Conservation (phyloP, 2,329 filamentous ascomycete species). For the Orbilia quercus region DNA sequence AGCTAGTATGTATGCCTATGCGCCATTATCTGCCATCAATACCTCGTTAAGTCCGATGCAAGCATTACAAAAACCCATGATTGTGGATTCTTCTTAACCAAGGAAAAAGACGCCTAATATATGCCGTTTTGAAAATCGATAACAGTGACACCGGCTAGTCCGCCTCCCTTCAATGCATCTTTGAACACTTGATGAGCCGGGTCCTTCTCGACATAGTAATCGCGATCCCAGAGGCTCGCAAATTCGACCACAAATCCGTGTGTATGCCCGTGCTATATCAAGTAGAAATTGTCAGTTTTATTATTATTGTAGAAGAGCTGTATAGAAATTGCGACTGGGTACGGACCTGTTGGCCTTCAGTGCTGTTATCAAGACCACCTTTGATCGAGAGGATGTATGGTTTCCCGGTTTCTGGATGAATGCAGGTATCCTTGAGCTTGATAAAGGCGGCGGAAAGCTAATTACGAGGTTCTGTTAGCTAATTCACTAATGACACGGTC, state of each 20-base stretch:
- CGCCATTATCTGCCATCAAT: too few species aligned
- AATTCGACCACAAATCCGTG: constrained; percentile 66
- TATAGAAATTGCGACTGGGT: neutral
- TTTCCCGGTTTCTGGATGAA: constrained; percentile 49
- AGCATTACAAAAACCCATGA: too few species aligned
- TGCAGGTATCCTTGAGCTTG: constrained; percentile 49
- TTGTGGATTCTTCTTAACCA: neutral
- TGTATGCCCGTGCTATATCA: constrained; percentile 63
- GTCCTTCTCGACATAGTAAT: constrained; percentile 65
- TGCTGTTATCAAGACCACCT: constrained; percentile 53
- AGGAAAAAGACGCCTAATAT: constrained; percentile 17
- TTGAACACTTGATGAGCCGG: constrained; percentile 64
- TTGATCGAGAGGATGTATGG: constrained; percentile 56
- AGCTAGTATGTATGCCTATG: too few species aligned
- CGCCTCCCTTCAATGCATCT: constrained; percentile 58
- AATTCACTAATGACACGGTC: neutral
- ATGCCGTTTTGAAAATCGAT: constrained; percentile 63
- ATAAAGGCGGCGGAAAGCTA: constrained; percentile 50
- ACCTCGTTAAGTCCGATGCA: too few species aligned
- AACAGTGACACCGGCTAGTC: constrained; percentile 64
- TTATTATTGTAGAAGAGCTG: too few species aligned
- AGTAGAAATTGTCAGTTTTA: neutral
- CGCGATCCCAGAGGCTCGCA: constrained; percentile 63
- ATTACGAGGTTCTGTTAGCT: neutral
- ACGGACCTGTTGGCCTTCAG: constrained; percentile 33